phyloP scores from a whole-genome alignment of 352 stramenopile genomes.

The Phytophthora pinifolia region DNA sequence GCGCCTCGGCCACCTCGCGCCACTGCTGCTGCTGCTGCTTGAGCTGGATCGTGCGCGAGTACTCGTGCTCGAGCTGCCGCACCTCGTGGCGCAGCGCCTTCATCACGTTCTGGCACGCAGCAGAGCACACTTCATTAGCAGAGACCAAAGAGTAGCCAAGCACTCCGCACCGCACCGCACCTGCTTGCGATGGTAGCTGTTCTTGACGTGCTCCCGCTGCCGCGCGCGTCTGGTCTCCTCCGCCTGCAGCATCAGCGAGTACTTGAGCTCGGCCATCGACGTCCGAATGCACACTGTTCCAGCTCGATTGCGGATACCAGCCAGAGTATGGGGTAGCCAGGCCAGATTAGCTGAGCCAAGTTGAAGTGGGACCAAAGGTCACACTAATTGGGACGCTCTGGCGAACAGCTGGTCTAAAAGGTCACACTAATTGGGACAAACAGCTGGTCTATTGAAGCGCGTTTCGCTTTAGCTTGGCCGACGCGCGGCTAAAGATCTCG shows the following conservation, averaged over 20 bases:
- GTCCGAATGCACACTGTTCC: slow-evolving; percentile 16
- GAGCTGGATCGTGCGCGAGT: slow-evolving; percentile 24
- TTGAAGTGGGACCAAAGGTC: slow-evolving; percentile 22
- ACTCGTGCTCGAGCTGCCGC: slow-evolving; percentile 36
- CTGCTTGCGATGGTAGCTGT: slow-evolving; percentile 46
- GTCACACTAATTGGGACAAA: too few species aligned
- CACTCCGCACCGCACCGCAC: slow-evolving; percentile 4
- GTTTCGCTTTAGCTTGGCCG: slow-evolving; percentile 11
- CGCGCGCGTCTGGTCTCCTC: slow-evolving; percentile 40
- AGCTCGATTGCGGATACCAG: slow-evolving; percentile 13
- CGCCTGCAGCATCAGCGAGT: slow-evolving; percentile 6
- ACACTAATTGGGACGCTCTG: slow-evolving; percentile 9
- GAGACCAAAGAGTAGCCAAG: neutral
- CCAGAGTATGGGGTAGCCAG: neutral
- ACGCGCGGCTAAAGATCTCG: slow-evolving; percentile 29
- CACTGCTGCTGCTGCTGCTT: slow-evolving; percentile 26
- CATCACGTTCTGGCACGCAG: slow-evolving; percentile 33
- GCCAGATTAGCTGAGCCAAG: slow-evolving; percentile 13
- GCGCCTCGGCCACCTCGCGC: slow-evolving; percentile 12
- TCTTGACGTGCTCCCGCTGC: slow-evolving; percentile 62
- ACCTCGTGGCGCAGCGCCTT: slow-evolving; percentile 38
- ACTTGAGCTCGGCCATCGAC: slow-evolving; percentile 13
- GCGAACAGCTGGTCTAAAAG: neutral
- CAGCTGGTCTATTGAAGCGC: slow-evolving; percentile 14
- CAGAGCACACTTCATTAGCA: slow-evolving; percentile 10